Evolutionary conservation across 2,329 filamentous ascomycete species (phyloP).

Genomic region (Alternaria dauci): DNA sequence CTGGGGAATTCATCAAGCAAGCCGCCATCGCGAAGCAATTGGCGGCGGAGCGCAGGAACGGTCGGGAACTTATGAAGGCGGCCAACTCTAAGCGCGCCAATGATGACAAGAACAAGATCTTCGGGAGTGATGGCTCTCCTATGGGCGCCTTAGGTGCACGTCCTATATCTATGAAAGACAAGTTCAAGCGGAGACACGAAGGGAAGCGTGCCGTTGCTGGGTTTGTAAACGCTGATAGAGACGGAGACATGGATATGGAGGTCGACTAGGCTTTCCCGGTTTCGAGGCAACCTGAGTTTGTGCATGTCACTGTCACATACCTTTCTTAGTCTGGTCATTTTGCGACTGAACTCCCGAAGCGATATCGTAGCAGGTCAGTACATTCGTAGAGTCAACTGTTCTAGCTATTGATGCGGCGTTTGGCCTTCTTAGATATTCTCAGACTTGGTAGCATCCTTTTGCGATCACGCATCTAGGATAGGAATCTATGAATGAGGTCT

Average conservation of each 20-base stretch:
- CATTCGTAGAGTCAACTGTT: not conserved
- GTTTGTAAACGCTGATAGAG: not conserved
- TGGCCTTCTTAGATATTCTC: not conserved
- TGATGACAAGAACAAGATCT: not conserved
- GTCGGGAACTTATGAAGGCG: not conserved
- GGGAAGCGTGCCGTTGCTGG: not conserved
- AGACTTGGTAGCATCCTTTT: not conserved
- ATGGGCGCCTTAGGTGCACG: not conserved
- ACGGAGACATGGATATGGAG: slow-evolving; percentile 8
- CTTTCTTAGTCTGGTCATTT: not conserved
- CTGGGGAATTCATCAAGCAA: not conserved
- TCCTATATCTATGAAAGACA: not conserved
- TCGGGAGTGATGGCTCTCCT: not conserved
- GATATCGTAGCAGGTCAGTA: not conserved
- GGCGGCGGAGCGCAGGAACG: not conserved
- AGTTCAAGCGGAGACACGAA: not conserved
- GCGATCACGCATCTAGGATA: not conserved
- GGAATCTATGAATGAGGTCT: not conserved
- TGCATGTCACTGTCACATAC: not conserved
- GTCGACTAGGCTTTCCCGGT: slow-evolving; percentile 6
- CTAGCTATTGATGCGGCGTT: not conserved
- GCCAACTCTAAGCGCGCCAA: not conserved
- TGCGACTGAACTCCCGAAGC: not conserved
- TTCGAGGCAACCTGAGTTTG: not conserved
- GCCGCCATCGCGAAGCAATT: not conserved